These are phyloP conservation scores for Solanum virginianum DNA, from an alignment of 257 asterid species.

Conservation along the genomic window DNA sequence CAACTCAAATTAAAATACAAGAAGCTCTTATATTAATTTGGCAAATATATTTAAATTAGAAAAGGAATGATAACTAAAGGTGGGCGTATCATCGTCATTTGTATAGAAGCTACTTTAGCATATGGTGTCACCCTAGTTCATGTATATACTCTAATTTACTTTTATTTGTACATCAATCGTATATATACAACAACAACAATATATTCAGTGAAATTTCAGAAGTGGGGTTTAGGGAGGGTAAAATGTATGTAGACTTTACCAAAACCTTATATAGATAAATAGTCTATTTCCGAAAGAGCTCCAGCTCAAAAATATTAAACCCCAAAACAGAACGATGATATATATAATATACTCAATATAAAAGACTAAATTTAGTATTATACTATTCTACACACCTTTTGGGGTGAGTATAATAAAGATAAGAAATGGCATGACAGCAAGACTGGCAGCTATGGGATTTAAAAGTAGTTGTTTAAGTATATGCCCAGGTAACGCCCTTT, in stretches of 20 bases:
- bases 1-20: neutral
- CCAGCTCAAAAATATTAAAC: no score
- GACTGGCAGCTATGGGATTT: neutral
- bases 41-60: neutral
- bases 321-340: neutral
- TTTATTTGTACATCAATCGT: neutral
- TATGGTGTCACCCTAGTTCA: neutral
- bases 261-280: no score
- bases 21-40: neutral
- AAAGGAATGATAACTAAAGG: neutral
- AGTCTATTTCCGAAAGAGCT: rapidly evolving
- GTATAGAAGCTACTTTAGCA: neutral
- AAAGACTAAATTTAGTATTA: neutral
- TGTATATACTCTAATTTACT: neutral
- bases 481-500: neutral
- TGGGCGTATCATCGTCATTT: neutral
- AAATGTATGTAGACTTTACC: no score
- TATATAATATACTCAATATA: neutral
- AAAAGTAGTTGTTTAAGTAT: neutral
- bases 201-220: no score
- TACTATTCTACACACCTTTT: neutral
- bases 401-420: neutral
- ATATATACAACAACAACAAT: neutral
- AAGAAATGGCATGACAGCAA: neutral
- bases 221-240: no score